Evolutionary conservation across 176 grass and related monocot species (phyloP).

Genomic region (Cocos nucifera): DNA sequence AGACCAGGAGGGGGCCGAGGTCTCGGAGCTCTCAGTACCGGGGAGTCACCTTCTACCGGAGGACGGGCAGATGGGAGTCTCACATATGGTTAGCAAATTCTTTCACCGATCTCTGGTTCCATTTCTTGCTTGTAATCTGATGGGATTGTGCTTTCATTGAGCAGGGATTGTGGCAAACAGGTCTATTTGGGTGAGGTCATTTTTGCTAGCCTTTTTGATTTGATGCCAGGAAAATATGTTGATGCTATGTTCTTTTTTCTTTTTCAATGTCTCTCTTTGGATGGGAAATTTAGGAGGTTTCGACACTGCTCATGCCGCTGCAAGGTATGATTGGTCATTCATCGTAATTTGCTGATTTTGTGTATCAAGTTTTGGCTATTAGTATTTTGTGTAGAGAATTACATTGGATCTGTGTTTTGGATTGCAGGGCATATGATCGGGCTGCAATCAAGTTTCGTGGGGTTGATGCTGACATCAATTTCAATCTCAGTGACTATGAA

Average conservation of each 20-base stretch:
- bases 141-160: slow-evolving; percentile 16
- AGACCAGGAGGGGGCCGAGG: slow-evolving; percentile 3
- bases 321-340: slow-evolving; percentile 2
- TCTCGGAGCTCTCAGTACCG: slow-evolving; percentile 14
- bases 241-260: background rate
- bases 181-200: slow-evolving; percentile 72
- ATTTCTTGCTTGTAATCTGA: background rate
- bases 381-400: no score
- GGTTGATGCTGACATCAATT: slow-evolving; percentile 13
- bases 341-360: background rate
- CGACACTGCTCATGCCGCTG: slow-evolving; percentile 10
- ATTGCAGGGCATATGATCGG: slow-evolving; percentile 10
- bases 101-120: background rate
- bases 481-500: slow-evolving; percentile 5
- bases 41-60: slow-evolving; percentile 13
- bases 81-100: slow-evolving; percentile 12
- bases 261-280: slow-evolving; percentile 2
- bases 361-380: no score
- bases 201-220: background rate
- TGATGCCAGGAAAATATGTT: background rate
- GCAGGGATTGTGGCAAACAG: slow-evolving; percentile 96
- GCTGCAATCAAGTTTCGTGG: slow-evolving; percentile 17
- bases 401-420: background rate
- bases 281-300: slow-evolving; percentile 16
- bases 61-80: slow-evolving; percentile 18